Evolutionary conservation across 108 stramenopile genomes (phyloP).

Genomic region (Fistulifera pelliculosa): DNA sequence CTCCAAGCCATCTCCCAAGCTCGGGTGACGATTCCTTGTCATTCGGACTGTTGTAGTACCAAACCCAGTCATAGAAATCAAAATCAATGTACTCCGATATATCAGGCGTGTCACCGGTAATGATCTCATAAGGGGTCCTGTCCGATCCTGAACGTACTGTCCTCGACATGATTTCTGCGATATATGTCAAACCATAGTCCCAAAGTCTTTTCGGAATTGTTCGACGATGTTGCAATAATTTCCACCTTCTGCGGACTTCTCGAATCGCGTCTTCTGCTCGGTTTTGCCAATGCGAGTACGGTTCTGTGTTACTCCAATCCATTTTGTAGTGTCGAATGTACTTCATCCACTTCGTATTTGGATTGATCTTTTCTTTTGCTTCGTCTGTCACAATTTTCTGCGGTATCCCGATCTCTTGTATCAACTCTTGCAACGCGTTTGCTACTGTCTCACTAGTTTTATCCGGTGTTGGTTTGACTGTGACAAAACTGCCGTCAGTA

Average conservation of each 20-base stretch:
- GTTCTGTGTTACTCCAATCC: not conserved
- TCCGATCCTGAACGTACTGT: constrained; percentile 2
- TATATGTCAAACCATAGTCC: constrained; percentile 25
- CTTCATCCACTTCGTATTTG: not conserved
- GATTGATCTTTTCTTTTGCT: not conserved
- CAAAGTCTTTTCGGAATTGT: constrained; percentile 16
- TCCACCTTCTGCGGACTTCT: not conserved
- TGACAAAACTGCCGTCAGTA: not conserved
- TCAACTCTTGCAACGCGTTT: not conserved
- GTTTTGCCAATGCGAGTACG: not conserved
- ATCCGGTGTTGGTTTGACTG: not conserved
- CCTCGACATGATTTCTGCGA: constrained; percentile 7
- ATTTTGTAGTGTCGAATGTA: not conserved
- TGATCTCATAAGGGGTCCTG: constrained; percentile 15
- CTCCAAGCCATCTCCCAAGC: constrained; percentile 31
- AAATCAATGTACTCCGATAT: constrained; percentile 33
- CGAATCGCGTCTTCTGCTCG: not conserved
- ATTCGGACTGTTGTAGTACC: constrained; percentile 15
- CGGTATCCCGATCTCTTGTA: constrained; percentile 25
- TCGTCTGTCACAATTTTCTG: constrained; percentile 7
- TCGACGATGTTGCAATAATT: not conserved
- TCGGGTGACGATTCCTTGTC: not conserved
- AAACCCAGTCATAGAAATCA: constrained; percentile 29
- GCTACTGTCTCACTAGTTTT: not conserved
- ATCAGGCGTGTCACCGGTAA: constrained; percentile 30